Base-by-base conservation (phyloP, 2,329 filamentous ascomycete genomes). In the Fusarium armeniacum region DNA sequence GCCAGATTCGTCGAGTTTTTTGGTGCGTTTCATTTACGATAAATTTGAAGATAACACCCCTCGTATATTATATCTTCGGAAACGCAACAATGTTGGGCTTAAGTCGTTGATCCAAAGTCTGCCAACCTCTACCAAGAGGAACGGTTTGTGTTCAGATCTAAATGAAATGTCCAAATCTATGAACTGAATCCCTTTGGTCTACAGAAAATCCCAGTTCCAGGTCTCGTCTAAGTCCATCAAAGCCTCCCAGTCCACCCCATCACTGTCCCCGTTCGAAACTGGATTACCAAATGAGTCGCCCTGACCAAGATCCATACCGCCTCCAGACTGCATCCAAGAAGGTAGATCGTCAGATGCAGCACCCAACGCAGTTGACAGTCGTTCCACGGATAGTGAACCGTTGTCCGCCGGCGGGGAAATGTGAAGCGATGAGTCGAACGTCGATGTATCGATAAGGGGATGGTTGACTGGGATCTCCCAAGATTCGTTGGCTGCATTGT, bases 121-220 rank as follows among this genome's bases (percentile, higher is more conserved):
- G 56, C 56, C 61, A 24, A 9, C n/a, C 16, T 18, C 35, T 32
- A 24, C 7, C n/a, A 20, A 4, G 44, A 45, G 32, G 24, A 49
- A 38, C 30, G 8, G 22, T 11, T 18, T 15, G 26, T 4, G 3
- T 4, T 41, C 5, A 18, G 22, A 12, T 18, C n/a, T 11, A n/a
- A 28, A 15, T 16, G 7, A n/a, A 15, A 36, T 4, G 11, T 30
- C 15, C 15, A 38, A 49, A 12, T 38, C 20, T 47, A 28, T 20
- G 24, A 6, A 22, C 3, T 5, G 5, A 18, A 9, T 13, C 26
- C 22, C 13, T 9, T 40, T 28, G n/a, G 35, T 55, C 24, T 58
- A 74, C 9, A 71, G 20, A 6, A 73, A 62, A 43, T 70, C 36
- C 72, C 72, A 74, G 6, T 59, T 54, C 45, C 63, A 70, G 10